Evolutionary conservation across 2,329 filamentous ascomycete species (phyloP).

Genomic region (Cytospora piceae): DNA sequence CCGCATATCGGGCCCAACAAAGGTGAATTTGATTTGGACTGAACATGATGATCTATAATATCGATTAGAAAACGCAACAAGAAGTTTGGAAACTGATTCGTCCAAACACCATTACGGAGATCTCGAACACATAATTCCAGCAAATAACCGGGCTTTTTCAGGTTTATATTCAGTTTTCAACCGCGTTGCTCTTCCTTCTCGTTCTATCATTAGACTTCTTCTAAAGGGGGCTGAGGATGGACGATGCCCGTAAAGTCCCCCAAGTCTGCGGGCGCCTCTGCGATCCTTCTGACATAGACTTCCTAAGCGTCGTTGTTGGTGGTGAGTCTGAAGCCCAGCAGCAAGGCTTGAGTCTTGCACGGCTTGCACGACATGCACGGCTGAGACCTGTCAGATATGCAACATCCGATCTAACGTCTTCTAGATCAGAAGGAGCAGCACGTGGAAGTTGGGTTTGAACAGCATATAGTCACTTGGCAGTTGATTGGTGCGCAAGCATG

Average conservation of each 20-base stretch:
- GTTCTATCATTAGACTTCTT: no score
- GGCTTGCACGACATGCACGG: neutral
- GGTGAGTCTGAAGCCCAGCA: neutral
- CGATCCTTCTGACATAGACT: neutral
- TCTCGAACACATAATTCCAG: no score
- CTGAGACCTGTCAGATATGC: neutral
- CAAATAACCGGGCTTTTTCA: no score
- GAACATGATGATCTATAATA: no score
- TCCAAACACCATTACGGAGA: no score
- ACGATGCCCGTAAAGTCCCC: neutral
- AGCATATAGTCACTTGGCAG: neutral
- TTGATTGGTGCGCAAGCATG: neutral
- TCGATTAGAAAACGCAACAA: no score
- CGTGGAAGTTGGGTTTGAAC: neutral
- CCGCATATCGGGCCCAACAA: no score
- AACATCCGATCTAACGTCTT: neutral
- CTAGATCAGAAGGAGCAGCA: neutral
- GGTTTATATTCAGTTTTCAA: no score
- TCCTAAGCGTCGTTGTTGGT: neutral
- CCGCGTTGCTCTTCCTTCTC: no score
- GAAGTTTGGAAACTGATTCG: no score
- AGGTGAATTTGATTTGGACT: no score
- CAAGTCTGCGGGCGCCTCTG: neutral
- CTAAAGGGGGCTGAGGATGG: neutral
- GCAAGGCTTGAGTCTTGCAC: no score